These are phyloP conservation scores for Ganoderma sinense DNA, from an alignment of 1,284 basidiomycete species.

Conservation along the genomic window DNA sequence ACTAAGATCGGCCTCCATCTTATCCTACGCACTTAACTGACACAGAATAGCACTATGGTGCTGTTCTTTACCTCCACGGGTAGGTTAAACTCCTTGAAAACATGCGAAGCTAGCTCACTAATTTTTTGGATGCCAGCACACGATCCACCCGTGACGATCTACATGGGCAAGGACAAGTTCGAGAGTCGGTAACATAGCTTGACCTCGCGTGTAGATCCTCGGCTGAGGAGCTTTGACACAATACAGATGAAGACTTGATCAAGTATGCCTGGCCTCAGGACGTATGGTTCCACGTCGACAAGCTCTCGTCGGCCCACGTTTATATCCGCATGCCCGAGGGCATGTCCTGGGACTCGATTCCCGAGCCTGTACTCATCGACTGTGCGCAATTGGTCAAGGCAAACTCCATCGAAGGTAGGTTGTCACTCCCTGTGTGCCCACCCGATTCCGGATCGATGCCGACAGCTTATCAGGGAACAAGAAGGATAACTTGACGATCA, in stretches of 20 bases:
- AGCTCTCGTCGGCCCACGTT: constrained; percentile 93
- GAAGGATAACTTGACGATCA: constrained; percentile 92
- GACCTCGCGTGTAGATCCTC: constrained; percentile 6
- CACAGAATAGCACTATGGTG: constrained; percentile 18
- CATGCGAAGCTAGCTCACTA: background rate
- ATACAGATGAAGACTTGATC: constrained; percentile 90
- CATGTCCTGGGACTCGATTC: constrained; percentile 91
- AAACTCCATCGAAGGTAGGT: constrained; percentile 92
- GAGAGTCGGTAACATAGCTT: constrained; percentile 74
- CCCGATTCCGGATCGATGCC: constrained; percentile 8
- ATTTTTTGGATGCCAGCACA: constrained; percentile 44
- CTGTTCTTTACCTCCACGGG: constrained; percentile 31
- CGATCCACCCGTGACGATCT: constrained; percentile 78
- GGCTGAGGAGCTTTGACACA: constrained; percentile 7
- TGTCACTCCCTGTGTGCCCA: too few relatives aligned
- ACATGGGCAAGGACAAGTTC: constrained; percentile 97
- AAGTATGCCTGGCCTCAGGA: constrained; percentile 89
- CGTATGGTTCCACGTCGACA: constrained; percentile 88
- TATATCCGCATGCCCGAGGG: constrained; percentile 86
- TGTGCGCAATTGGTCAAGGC: constrained; percentile 97
- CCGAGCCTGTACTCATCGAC: constrained; percentile 81
- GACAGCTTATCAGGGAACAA: constrained; percentile 79
- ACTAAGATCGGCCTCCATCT: background rate
- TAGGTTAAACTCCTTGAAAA: background rate
- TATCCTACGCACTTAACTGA: background rate